Base-by-base conservation (phyloP, 805 yeast species). In the Saccharomyces mikatae region DNA sequence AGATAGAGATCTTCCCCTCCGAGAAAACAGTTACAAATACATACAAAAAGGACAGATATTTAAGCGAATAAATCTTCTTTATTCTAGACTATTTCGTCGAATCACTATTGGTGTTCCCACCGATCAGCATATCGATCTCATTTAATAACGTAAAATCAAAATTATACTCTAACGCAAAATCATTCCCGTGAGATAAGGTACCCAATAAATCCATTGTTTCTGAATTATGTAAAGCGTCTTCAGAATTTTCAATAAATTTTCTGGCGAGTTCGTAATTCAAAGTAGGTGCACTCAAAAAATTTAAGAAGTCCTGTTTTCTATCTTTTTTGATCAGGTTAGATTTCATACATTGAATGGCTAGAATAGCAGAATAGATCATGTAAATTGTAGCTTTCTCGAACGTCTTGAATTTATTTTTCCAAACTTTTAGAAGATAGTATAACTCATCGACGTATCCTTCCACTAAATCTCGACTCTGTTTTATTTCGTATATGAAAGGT, bases 401-500 rank as follows among this genome's bases (percentile, higher is more conserved):
- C 1, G 60, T 58, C 17, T 49, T 49, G 49, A 57, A 62, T 32
- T 58, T 57, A 14, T 46, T 55, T 41, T 60, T 56, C 63, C 67
- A 64, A 4, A 60, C 49, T 6, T 36, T 24, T n/a, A 66, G 49
- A 24, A 64, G 51, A 9, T 41, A 53, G 50, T 60, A 55, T 24
- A 66, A 49, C 50, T 66, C 70, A 50, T 63, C 64, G 13, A 64
- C 63, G 28, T 60, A 61, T 4, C 60, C 60, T 46, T 66, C 66
- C 13, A 64, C 60, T 14, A 64, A 32, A 17, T 52, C 51, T 49
- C 60, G 57, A 46, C 68, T 62, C 46, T 61, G 52, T 10, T 53
- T 51, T 1, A 58, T 49, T 28, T 65, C 67, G 36, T 55, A 59
- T 6, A 80, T 74, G 59, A 81, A 81, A 4, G 84, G 84, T 29